Evolutionary conservation across 78 protist genomes (phyloP).

Genomic region (Acrasis kona): DNA sequence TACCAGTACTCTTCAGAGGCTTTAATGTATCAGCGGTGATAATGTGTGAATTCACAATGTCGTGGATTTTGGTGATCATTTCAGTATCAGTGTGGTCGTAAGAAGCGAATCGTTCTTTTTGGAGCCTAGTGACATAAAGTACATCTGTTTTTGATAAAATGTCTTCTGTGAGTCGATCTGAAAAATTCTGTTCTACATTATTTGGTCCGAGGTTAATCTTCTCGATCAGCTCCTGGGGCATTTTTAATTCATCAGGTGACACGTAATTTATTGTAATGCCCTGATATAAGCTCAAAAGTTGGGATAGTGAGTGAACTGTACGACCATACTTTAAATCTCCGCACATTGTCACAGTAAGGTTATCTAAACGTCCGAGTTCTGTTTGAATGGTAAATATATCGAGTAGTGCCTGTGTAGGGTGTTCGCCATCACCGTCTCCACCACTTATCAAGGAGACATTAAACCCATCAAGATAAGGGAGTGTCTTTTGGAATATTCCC

Average conservation of each 20-base stretch:
- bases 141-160: constrained; percentile 61
- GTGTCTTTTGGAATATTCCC: constrained; percentile 56
- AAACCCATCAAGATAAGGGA: constrained; percentile 17
- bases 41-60: background rate
- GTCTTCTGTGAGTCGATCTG: constrained; percentile 18
- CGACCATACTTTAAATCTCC: constrained; percentile 88
- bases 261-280: constrained; percentile 42
- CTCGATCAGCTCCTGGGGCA: constrained; percentile 55
- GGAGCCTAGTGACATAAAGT: constrained; percentile 83
- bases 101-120: constrained; percentile 72
- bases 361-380: constrained; percentile 86
- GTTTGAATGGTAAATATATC: constrained; percentile 81
- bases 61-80: constrained; percentile 30
- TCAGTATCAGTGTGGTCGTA: background rate
- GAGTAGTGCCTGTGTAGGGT: constrained; percentile 87
- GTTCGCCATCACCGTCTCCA: constrained; percentile 94
- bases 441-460: constrained; percentile 82
- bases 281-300: constrained; percentile 44
- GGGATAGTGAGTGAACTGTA: constrained; percentile 60
- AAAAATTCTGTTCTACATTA: background rate
- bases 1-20: constrained; percentile 49
- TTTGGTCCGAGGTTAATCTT: constrained; percentile 28
- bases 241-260: constrained; percentile 39
- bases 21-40: constrained; percentile 53
- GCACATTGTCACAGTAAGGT: constrained; percentile 56